Percentiles rank a stretch among this genome's conserved stretches.
Conservation (phyloP, 495 filamentous ascomycete genomes). For the Halenospora varia region DNA sequence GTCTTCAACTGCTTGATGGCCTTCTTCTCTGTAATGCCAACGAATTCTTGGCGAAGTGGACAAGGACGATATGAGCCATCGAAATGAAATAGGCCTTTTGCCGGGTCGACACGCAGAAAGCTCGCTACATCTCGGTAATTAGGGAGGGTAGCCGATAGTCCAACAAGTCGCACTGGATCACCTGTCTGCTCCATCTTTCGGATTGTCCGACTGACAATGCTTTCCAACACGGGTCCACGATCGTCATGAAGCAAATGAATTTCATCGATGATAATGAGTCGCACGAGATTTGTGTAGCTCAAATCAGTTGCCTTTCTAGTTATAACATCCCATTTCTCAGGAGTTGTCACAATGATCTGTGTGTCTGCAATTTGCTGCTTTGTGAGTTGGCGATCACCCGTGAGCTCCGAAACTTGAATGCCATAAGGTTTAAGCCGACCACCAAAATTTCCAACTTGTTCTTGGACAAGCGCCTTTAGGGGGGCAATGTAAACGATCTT, state of each 20-base stretch:
- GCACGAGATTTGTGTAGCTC: constrained; percentile 94
- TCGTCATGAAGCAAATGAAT: constrained; percentile 98
- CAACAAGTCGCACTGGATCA: constrained; percentile 84
- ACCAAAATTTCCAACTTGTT: constrained; percentile 96
- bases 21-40: constrained; percentile 96
- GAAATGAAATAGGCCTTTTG: constrained; percentile 90
- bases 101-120: constrained; percentile 87
- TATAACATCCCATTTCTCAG: constrained; percentile 99
- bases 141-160: constrained; percentile 89
- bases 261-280: constrained; percentile 94
- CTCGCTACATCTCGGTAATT: constrained; percentile 97
- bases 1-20: constrained; percentile 98
- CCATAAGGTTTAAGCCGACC: constrained; percentile 86
- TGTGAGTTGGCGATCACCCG: constrained; percentile 95
- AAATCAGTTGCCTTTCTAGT: constrained; percentile 96
- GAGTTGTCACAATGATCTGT: constrained; percentile 97
- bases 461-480: constrained; percentile 91
- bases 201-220: constrained; percentile 92
- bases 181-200: constrained; percentile 89
- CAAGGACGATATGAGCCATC: constrained; percentile 93
- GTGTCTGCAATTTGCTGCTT: constrained; percentile 98
- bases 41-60: constrained; percentile 92
- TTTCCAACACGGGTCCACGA: constrained; percentile 93
- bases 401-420: constrained; percentile 88
- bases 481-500: constrained; percentile 96